phyloP scores from a whole-genome alignment of 2,329 filamentous ascomycete genomes.

The Fusarium newnesense region DNA sequence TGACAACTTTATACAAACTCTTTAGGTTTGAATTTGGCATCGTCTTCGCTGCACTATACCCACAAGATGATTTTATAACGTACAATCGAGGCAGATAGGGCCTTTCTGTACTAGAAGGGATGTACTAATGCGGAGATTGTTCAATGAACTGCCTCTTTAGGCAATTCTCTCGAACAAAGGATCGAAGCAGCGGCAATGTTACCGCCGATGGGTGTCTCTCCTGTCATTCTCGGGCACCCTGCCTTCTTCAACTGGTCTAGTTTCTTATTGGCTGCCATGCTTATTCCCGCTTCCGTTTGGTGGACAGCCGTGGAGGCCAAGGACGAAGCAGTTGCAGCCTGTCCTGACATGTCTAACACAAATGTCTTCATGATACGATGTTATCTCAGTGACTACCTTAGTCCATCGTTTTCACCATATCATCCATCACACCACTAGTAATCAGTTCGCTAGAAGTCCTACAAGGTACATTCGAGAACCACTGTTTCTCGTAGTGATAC shows the following conservation, averaged over 20 bases:
- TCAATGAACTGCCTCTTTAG: slow-evolving; percentile 26
- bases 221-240: neutral
- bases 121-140: neutral
- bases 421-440: neutral
- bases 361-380: slow-evolving; percentile 25
- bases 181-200: slow-evolving; percentile 11
- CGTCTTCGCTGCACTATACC: neutral
- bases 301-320: neutral
- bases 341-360: neutral
- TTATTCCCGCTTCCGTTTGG: slow-evolving; percentile 3
- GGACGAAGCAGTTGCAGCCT: neutral
- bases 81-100: neutral
- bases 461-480: neutral
- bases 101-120: neutral
- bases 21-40: neutral
- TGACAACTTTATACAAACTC: slow-evolving; percentile 16
- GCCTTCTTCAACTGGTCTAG: slow-evolving; percentile 3
- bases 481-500: neutral
- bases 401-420: neutral
- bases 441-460: neutral
- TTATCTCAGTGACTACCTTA: slow-evolving; percentile 4
- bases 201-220: neutral
- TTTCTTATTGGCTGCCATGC: neutral
- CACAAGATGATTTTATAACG: neutral
- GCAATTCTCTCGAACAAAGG: slow-evolving; percentile 26